Conservation (phyloP, 768 basidiomycete genomes). For the Paxillus ammoniavirescens region DNA sequence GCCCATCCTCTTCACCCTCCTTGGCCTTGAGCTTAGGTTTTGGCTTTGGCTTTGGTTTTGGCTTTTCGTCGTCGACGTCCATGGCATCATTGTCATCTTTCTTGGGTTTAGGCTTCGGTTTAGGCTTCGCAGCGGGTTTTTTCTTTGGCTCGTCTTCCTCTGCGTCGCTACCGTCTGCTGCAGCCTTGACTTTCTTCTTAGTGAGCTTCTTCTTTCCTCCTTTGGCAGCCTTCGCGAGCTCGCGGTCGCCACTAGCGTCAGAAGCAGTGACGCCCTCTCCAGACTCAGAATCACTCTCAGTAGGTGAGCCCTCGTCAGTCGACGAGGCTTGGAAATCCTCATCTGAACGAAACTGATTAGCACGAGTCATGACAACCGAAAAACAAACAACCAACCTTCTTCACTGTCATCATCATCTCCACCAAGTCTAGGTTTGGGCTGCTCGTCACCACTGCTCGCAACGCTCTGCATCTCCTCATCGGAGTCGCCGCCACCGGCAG, state of each 20-base stretch:
- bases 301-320: slow-evolving; percentile 88
- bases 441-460: slow-evolving; percentile 65
- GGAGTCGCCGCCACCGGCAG: slow-evolving; percentile 60
- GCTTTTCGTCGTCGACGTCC: slow-evolving; percentile 44
- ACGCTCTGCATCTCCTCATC: slow-evolving; percentile 87
- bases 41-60: slow-evolving; percentile 39
- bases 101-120: slow-evolving; percentile 38
- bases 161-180: slow-evolving; percentile 42
- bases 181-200: slow-evolving; percentile 44
- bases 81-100: slow-evolving; percentile 46
- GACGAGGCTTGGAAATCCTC: slow-evolving; percentile 89
- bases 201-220: slow-evolving; percentile 36
- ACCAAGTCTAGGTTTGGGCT: slow-evolving; percentile 47
- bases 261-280: slow-evolving; percentile 76
- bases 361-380: neutral
- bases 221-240: slow-evolving; percentile 43
- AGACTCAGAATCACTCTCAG: slow-evolving; percentile 62
- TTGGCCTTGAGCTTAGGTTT: slow-evolving; percentile 40
- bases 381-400: slow-evolving; percentile 45
- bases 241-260: slow-evolving; percentile 79
- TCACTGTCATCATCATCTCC: slow-evolving; percentile 74
- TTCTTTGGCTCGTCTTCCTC: slow-evolving; percentile 47
- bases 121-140: slow-evolving; percentile 44
- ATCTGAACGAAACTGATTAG: slow-evolving; percentile 42
- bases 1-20: slow-evolving; percentile 44